Base-by-base conservation (phyloP, 2,329 filamentous ascomycete species). In the Exophiala lecanii-corni region DNA sequence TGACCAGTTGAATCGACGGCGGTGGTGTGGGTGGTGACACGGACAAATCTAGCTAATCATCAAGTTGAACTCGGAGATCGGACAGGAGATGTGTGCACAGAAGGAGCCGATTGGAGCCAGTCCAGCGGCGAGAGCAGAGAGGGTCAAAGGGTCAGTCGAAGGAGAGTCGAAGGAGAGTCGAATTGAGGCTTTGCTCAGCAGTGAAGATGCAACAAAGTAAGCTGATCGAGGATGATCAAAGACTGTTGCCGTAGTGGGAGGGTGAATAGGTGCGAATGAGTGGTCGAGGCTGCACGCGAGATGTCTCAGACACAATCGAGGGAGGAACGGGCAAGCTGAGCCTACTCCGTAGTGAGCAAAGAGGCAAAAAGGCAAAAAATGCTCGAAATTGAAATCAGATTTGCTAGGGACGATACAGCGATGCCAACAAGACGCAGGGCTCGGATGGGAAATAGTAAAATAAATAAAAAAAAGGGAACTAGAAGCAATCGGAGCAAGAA, bases 51-150 rank as follows among this genome's bases (percentile, higher is more conserved):
- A 49, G 41, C 36, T 45, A 45, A 42, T 50, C 50, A 53, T 53
- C 31, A 36, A 46, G 36, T 26, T 34, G 25, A 13, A 39, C 23
- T 20, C 15, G 30, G 28, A 12, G 23, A 26, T 26, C 12, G 23
- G 23, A 26, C 23, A 30, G 38, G 35, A 21, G 23, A n/a, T 30
- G 33, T 21, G 46, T 36, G 20, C 28, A n/a, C n/a, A n/a, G n/a
- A 37, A 31, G 44, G 20, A 41, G 45, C 45, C 48, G 33, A 51
- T 47, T 46, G 48, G 51, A 54, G 41, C 51, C 51, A 51, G 51
- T 47, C 51, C 51, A 47, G 42, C 31, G 38, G 42, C 41, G 28
- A 31, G 6, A 37, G 25, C 13, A n/a, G 16, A 20, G 35, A 12
- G 23, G 21, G 36, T 17, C 9, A 35, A 35, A 17, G 7, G n/a